Conservation (phyloP, 2,329 filamentous ascomycete genomes). For the Coniochaeta sp. region DNA sequence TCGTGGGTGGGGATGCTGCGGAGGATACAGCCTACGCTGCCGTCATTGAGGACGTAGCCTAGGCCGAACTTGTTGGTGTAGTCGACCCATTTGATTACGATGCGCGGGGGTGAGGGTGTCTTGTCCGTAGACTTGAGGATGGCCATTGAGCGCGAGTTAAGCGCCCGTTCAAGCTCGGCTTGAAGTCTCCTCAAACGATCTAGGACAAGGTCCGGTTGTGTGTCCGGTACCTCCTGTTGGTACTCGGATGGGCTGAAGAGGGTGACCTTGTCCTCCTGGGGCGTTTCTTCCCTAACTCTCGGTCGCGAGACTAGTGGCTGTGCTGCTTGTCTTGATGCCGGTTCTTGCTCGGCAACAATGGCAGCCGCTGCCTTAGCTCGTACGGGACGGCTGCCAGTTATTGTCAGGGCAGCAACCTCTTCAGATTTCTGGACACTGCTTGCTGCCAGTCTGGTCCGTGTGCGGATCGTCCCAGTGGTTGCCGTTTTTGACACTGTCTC, state of each 20-base stretch:
- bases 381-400: not conserved
- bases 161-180: constrained; percentile 52
- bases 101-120: constrained; percentile 50
- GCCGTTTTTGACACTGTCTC: not conserved
- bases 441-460: not conserved
- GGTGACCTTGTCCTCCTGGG: constrained; percentile 29
- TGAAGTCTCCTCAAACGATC: constrained; percentile 50
- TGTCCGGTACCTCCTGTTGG: constrained; percentile 41
- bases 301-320: not conserved
- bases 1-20: constrained; percentile 47
- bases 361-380: constrained; percentile 5
- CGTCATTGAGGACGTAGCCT: constrained; percentile 77
- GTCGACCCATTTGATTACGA: constrained; percentile 78
- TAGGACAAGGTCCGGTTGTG: constrained; percentile 51
- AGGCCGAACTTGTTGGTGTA: constrained; percentile 83
- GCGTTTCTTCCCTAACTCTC: constrained; percentile 6
- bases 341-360: not conserved
- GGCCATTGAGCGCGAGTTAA: constrained; percentile 58
- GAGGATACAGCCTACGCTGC: constrained; percentile 67
- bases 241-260: constrained; percentile 51
- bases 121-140: constrained; percentile 48
- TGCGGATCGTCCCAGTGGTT: not conserved
- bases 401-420: not conserved
- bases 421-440: not conserved
- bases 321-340: not conserved